A percentile compares a stretch with the other conserved stretches of the same genome.
Evolutionary conservation across 148 eudicot species (phyloP).

Genomic region (Rhododendron mucronatum): DNA sequence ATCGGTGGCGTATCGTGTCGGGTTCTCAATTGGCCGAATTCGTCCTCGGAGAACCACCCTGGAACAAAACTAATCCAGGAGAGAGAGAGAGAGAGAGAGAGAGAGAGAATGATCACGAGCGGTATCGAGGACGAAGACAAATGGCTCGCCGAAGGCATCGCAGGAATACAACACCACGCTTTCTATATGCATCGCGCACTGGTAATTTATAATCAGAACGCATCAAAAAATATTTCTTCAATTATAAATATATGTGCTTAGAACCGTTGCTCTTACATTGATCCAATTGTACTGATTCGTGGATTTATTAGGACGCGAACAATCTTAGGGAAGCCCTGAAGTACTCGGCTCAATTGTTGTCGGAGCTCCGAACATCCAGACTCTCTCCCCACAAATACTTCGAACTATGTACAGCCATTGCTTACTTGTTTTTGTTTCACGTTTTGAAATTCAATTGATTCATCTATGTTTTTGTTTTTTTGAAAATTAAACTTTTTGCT

Average conservation of each 20-base stretch:
- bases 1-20: neutral
- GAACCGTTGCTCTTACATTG: neutral
- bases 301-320: conserved; percentile 56
- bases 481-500: neutral
- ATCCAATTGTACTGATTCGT: neutral
- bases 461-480: neutral
- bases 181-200: conserved; percentile 89
- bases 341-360: conserved; percentile 76
- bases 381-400: conserved; percentile 93
- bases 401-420: conserved; percentile 58
- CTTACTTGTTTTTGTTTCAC: neutral
- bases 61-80: neutral
- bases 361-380: conserved; percentile 93
- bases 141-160: conserved; percentile 98
- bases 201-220: conserved; percentile 27
- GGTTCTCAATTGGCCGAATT: neutral
- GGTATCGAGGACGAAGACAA: conserved; percentile 93
- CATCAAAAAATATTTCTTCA: neutral
- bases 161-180: conserved; percentile 91
- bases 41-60: neutral
- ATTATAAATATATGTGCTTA: neutral
- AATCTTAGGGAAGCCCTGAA: conserved; percentile 88
- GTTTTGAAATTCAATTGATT: neutral
- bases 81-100: conserved; percentile 13
- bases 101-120: conserved; percentile 34